These are phyloP conservation scores for Paraconiothyrium sp. DNA, from an alignment of 2,329 filamentous ascomycete species.

Conservation along the genomic window DNA sequence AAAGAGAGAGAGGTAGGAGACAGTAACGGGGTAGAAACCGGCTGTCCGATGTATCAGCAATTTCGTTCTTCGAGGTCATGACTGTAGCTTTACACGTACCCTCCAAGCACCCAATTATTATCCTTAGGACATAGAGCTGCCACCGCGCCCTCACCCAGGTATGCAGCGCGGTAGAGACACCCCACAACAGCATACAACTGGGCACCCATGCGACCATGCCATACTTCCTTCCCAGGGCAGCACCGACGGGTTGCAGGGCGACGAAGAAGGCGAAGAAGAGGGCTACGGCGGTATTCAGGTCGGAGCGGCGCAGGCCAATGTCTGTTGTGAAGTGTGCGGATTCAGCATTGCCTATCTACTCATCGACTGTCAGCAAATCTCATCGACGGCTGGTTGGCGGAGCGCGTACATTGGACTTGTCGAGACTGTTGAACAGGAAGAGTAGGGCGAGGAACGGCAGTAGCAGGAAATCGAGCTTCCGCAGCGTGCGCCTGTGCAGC, in stretches of 20 bases:
- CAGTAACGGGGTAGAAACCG: constrained; percentile 68
- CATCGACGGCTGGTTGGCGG: neutral
- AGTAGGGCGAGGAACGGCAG: constrained; percentile 62
- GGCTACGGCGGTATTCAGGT: constrained; percentile 66
- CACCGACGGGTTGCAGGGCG: constrained; percentile 65
- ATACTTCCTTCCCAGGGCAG: constrained; percentile 66
- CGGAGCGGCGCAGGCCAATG: constrained; percentile 60
- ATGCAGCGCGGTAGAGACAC: constrained; percentile 59
- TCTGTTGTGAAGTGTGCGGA: constrained; percentile 68
- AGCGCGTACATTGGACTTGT: constrained; percentile 57
- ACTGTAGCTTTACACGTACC: constrained; percentile 36
- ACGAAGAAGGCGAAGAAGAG: constrained; percentile 69
- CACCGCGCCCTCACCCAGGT: constrained; percentile 57
- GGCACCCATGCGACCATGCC: constrained; percentile 66
- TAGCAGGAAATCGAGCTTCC: constrained; percentile 61
- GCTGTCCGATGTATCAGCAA: constrained; percentile 46
- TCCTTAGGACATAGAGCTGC: constrained; percentile 58
- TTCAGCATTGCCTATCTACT: constrained; percentile 62
- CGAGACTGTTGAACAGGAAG: constrained; percentile 63
- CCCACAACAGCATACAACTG: constrained; percentile 65
- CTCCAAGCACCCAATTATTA: constrained; percentile 59
- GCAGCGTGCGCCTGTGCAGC: constrained; percentile 51
- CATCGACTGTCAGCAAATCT: neutral
- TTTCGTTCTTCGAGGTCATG: neutral
- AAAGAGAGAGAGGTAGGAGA: constrained; percentile 67